Percentiles rank a stretch among this genome's conserved stretches.
phyloP scores from a whole-genome alignment of 805 yeast genomes.

The Candida adriatica region DNA sequence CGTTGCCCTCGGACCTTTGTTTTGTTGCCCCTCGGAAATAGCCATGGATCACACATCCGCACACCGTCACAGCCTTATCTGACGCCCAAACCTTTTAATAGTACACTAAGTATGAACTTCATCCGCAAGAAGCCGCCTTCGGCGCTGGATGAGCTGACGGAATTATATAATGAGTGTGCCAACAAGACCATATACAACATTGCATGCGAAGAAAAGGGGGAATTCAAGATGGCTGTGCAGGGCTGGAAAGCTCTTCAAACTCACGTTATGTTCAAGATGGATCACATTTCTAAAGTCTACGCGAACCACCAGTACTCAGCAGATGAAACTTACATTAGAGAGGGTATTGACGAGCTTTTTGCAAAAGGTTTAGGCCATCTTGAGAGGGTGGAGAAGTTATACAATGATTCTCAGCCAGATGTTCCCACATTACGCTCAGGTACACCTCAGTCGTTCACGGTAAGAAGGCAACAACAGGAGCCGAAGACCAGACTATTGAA shows the following conservation, averaged over 20 bases:
- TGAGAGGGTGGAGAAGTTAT: conserved; percentile 27
- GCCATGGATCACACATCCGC: too few species aligned
- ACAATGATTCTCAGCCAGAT: conserved; percentile 2
- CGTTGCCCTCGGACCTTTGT: too few species aligned
- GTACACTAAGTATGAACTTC: conserved; percentile 38
- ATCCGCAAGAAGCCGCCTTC: conserved; percentile 54
- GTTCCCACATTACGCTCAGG: conserved; percentile 19
- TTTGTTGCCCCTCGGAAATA: too few species aligned
- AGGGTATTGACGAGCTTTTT: conserved; percentile 21
- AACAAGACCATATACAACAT: conserved; percentile 50
- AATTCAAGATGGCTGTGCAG: conserved; percentile 47
- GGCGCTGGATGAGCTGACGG: conserved; percentile 52
- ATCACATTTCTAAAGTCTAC: conserved; percentile 38
- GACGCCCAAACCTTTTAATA: too few species aligned
- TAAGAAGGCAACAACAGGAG: conserved; percentile 16
- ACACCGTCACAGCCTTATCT: too few species aligned
- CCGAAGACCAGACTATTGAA: conserved; percentile 24
- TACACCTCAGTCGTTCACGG: conserved; percentile 22
- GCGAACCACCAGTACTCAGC: conserved; percentile 29
- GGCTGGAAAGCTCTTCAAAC: conserved; percentile 76
- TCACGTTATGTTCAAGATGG: conserved; percentile 48
- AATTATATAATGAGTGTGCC: conserved; percentile 56
- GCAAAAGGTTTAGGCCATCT: conserved; percentile 29
- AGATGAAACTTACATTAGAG: conserved; percentile 37
- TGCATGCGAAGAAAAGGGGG: conserved; percentile 48